A percentile compares a stretch with the other conserved stretches of the same genome.
Conservation (phyloP, 768 basidiomycete genomes). For the Suillus ampliporus region DNA sequence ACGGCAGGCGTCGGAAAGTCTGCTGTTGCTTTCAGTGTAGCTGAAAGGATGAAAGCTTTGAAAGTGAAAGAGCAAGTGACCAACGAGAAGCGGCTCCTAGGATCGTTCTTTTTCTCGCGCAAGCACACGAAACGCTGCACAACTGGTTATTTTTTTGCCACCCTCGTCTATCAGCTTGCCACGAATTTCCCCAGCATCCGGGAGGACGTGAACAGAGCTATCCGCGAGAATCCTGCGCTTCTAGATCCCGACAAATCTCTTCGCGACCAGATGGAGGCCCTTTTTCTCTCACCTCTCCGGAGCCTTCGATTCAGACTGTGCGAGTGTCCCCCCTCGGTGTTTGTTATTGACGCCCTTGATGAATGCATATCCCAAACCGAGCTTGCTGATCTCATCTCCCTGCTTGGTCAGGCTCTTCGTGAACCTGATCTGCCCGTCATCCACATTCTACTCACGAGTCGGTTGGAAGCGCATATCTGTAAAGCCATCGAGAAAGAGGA, state of each 20-base stretch:
- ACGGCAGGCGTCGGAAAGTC: background rate
- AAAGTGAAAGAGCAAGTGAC: background rate
- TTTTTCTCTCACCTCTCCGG: background rate
- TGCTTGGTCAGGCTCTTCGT: background rate
- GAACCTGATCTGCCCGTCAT: background rate
- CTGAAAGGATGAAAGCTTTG: constrained; percentile 1
- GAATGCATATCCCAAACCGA: background rate
- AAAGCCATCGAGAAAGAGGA: background rate
- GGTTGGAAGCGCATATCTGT: background rate
- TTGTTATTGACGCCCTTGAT: background rate
- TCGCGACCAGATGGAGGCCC: background rate
- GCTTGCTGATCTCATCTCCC: background rate
- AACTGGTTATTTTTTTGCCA: background rate
- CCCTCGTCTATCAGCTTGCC: background rate
- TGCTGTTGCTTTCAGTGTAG: background rate
- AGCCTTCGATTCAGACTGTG: background rate
- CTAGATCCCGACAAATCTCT: constrained; percentile 1
- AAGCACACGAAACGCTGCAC: background rate
- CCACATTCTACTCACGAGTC: constrained; percentile 2
- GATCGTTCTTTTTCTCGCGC: background rate
- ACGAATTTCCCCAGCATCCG: background rate
- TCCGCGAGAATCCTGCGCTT: background rate
- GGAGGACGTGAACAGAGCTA: background rate
- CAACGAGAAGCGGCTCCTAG: background rate
- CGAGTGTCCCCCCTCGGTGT: background rate